phyloP scores from a whole-genome alignment of 441 rosid species.

The Bocquillonia castaneifolia region DNA sequence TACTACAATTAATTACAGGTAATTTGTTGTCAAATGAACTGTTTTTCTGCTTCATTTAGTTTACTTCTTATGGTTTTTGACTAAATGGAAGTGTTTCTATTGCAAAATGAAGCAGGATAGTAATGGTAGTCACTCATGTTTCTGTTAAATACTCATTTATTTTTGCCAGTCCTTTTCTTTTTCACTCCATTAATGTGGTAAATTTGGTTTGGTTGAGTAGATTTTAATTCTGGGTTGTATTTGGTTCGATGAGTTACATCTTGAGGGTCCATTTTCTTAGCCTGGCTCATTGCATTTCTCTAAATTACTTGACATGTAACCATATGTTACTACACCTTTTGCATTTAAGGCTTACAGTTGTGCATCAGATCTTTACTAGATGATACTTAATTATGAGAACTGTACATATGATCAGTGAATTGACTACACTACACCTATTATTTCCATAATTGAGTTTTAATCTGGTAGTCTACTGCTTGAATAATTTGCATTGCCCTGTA shows the following conservation, averaged over 20 bases:
- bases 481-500: neutral
- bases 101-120: neutral
- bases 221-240: neutral
- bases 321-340: neutral
- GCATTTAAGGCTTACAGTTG: conserved; percentile 7
- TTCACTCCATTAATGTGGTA: neutral
- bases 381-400: conserved; percentile 8
- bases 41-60: too few species aligned
- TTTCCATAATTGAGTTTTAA: neutral
- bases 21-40: too few species aligned
- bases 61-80: too few species aligned
- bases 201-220: conserved; percentile 4
- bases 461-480: neutral
- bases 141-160: neutral
- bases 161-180: neutral
- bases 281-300: neutral
- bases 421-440: too few species aligned
- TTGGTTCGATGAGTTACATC: neutral
- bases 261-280: neutral
- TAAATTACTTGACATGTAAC: neutral
- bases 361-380: conserved; percentile 7
- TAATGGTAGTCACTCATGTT: neutral
- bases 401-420: conserved; percentile 20
- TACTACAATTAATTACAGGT: too few species aligned
- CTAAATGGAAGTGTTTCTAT: neutral